phyloP scores from a whole-genome alignment of 2,329 filamentous ascomycete species.

The Aureobasidium sp. region DNA sequence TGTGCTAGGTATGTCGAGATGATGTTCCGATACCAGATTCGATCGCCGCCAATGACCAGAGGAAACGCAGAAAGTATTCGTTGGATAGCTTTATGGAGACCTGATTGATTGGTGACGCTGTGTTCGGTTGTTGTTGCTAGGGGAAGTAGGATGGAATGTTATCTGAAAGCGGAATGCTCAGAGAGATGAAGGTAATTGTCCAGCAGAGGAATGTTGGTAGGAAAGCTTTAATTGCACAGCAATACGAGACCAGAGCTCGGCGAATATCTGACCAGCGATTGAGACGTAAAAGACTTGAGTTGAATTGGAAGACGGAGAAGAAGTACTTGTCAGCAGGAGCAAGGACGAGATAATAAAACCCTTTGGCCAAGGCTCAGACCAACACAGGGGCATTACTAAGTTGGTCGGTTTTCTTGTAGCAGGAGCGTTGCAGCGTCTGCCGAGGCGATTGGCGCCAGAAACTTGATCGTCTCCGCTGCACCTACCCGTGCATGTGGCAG shows the following conservation, averaged over 20 bases:
- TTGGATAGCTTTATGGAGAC: background rate
- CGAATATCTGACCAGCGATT: background rate
- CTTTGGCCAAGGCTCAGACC: constrained; percentile 1
- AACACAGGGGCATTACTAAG: background rate
- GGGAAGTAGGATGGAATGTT: constrained; percentile 1
- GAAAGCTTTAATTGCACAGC: constrained; percentile 10
- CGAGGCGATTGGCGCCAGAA: constrained; percentile 7
- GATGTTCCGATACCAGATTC: background rate
- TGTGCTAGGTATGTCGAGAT: constrained; percentile 8
- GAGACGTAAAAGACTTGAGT: background rate
- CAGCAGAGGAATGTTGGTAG: constrained; percentile 8
- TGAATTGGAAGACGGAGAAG: background rate
- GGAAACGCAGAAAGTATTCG: background rate
- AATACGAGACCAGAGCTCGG: constrained; percentile 10
- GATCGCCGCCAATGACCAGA: background rate
- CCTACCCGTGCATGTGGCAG: constrained; percentile 8
- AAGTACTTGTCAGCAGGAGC: background rate
- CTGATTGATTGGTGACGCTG: constrained; percentile 2
- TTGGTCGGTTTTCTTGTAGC: background rate
- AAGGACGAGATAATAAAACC: background rate
- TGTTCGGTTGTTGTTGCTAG: constrained; percentile 1
- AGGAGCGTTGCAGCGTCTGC: constrained; percentile 8
- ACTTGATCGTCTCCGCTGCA: constrained; percentile 1
- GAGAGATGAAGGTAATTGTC: constrained; percentile 10
- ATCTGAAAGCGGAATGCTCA: constrained; percentile 8